A percentile compares a stretch with the other conserved stretches of the same genome.
phyloP scores from a whole-genome alignment of 202 grass and related monocot genomes.

The Eragrostis tef region DNA sequence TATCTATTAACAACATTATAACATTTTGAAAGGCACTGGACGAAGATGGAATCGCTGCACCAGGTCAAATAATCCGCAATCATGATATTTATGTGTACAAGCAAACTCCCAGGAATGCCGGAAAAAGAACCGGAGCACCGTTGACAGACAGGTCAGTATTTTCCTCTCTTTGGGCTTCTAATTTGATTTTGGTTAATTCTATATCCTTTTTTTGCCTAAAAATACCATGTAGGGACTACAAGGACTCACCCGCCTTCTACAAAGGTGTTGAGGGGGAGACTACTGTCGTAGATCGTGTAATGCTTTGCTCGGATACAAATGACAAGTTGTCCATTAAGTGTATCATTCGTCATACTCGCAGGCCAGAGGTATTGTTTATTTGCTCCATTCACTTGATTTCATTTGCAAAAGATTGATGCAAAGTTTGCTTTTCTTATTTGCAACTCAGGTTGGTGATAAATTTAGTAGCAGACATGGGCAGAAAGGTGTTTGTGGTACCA shows the following conservation, averaged over 20 bases:
- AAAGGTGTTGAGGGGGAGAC: slow-evolving; percentile 96
- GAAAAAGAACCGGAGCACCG: slow-evolving; percentile 36
- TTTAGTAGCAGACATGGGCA: slow-evolving; percentile 99
- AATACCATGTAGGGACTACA: slow-evolving; percentile 61
- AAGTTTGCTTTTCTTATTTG: slow-evolving; percentile 40
- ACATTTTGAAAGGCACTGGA: slow-evolving; percentile 74
- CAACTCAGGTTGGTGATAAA: slow-evolving; percentile 84
- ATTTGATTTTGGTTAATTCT: slow-evolving; percentile 28
- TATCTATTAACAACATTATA: neutral
- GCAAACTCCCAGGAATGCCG: slow-evolving; percentile 49
- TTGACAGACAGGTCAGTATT: slow-evolving; percentile 54
- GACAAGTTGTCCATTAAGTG: slow-evolving; percentile 88
- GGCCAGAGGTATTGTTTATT: slow-evolving; percentile 73
- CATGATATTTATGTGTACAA: slow-evolving; percentile 94
- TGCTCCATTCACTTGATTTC: slow-evolving; percentile 39
- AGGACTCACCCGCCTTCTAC: slow-evolving; percentile 58
- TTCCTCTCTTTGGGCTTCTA: neutral
- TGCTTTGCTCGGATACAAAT: slow-evolving; percentile 86
- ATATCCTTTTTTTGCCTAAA: slow-evolving; percentile 33
- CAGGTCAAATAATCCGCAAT: slow-evolving; percentile 93
- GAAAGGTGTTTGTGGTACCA: slow-evolving; percentile 97
- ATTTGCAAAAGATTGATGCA: slow-evolving; percentile 28
- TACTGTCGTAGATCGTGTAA: slow-evolving; percentile 81
- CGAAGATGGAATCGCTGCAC: slow-evolving; percentile 82
- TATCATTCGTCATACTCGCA: slow-evolving; percentile 85